Base-by-base conservation (phyloP, 2,329 filamentous ascomycete genomes). In the Penicillium sp. region DNA sequence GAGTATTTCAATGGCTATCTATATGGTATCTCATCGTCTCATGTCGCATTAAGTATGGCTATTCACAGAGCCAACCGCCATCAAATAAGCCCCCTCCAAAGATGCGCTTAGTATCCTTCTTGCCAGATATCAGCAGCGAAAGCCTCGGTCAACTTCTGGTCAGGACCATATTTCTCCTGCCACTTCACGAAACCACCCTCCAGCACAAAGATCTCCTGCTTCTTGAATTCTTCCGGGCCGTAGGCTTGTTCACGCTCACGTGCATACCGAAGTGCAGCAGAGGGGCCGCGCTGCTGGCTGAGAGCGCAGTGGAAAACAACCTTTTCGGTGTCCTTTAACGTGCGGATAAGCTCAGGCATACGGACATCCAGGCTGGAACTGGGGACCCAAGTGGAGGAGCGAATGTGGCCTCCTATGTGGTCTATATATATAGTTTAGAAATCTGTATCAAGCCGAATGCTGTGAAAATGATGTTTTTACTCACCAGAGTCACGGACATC, bases 301-400 rank as follows among this genome's bases (percentile, higher is more conserved):
- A 97, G 78, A 16, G 89, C 88, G 74, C 94, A 99, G 76, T 99
- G 94, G 72, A 99, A 99, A 1, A 99, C 84, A 13, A 99, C 90
- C 10, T 82, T 87, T 51, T 94, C 84, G 71, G 90, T 91, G 67
- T 87, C 85, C 59, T 84, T 78, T 44, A 96, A 81, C 41, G 82
- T 85, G 51, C 90, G 85, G 12, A 95, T 80, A n/a, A 99, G 83
- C 58, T 91, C 89, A 0, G 92, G 88, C 71, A 94, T 84, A 61
- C 81, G 84, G 68, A 83, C 82, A 64, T 95, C 89, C 45, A 97
- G 82, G 16, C 84, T 83, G 42, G 75, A 75, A 46, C 83, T 88
- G 0, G 94, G 91, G 12, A 90, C 81, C 79, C 96, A 89, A 47
- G 81, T 83, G 31, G 86, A 88, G 53, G 85, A 84, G 54, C 80